phyloP scores from a whole-genome alignment of 169 alveolate species.

The Eimeria praecox region DNA sequence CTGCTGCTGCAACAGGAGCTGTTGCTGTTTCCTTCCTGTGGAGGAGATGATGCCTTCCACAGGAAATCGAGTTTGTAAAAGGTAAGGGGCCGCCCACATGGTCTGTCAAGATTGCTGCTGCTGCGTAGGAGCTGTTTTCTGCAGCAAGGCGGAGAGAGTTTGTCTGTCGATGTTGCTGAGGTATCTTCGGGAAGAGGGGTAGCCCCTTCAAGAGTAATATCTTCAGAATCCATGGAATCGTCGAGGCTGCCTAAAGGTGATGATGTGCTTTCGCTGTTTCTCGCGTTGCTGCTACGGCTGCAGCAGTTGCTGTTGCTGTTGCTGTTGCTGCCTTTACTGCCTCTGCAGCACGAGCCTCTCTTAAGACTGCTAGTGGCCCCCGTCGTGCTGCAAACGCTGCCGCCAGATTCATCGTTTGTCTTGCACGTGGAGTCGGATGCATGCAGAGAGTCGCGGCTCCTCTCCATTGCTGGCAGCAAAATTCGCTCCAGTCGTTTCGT shows the following conservation, averaged over 20 bases:
- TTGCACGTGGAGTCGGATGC: neutral
- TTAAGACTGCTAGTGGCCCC: neutral
- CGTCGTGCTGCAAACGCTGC: neutral
- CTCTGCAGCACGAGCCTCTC: slow-evolving; percentile 7
- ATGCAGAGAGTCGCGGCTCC: neutral
- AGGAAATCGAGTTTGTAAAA: neutral
- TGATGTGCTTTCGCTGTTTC: neutral
- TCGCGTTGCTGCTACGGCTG: slow-evolving; percentile 42
- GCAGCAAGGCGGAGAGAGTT: neutral
- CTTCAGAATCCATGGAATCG: neutral
- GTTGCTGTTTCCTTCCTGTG: neutral
- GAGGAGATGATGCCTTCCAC: neutral
- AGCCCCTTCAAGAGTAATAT: neutral
- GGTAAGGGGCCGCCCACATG: neutral
- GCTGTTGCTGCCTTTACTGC: slow-evolving; percentile 37
- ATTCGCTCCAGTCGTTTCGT: neutral
- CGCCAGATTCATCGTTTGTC: neutral
- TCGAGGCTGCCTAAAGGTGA: neutral
- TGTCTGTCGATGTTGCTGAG: neutral
- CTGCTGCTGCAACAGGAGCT: slow-evolving; percentile 19
- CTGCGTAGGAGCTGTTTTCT: neutral
- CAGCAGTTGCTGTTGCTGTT: slow-evolving; percentile 46
- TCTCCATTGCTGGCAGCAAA: slow-evolving; percentile 23
- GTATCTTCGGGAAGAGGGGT: neutral
- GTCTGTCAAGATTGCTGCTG: neutral